Conservation (phyloP, 1,284 basidiomycete species). For the Puccinia polysora region DNA sequence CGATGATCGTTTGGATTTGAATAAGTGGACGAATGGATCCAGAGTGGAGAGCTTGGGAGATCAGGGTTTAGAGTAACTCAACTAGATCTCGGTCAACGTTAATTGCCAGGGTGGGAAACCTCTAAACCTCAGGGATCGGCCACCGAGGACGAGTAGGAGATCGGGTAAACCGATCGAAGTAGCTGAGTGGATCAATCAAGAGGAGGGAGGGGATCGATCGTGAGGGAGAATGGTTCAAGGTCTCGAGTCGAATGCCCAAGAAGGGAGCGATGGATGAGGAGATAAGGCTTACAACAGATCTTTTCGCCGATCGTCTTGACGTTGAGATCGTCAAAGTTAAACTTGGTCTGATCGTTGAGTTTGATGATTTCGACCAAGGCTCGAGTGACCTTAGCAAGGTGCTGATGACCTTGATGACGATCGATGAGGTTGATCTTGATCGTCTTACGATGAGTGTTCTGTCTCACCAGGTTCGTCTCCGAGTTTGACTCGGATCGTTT, state of each 20-base stretch:
- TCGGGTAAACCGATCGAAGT: constrained; percentile 38
- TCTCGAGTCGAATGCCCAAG: no score
- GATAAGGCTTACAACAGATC: constrained; percentile 31
- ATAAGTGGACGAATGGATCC: background rate
- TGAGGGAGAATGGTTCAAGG: background rate
- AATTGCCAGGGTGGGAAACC: constrained; percentile 43
- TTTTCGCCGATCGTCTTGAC: constrained; percentile 23
- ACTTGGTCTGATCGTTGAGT: background rate
- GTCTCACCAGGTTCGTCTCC: no score
- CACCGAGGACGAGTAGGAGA: constrained; percentile 28
- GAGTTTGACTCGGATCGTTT: constrained; percentile 8
- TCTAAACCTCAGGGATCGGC: constrained; percentile 19
- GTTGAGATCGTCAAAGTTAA: constrained; percentile 11
- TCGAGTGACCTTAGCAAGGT: constrained; percentile 28
- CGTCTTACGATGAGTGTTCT: background rate
- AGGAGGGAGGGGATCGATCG: background rate
- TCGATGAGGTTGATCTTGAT: constrained; percentile 25
- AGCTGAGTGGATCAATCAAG: background rate
- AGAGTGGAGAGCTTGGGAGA: background rate
- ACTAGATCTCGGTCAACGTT: constrained; percentile 33
- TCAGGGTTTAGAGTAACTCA: background rate
- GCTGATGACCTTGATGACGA: constrained; percentile 25
- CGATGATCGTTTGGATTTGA: no score
- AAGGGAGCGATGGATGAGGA: background rate
- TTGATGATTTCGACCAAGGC: background rate